phyloP scores from a whole-genome alignment of 768 basidiomycete genomes.

The Tylopilus plumbeoviolaceoides region DNA sequence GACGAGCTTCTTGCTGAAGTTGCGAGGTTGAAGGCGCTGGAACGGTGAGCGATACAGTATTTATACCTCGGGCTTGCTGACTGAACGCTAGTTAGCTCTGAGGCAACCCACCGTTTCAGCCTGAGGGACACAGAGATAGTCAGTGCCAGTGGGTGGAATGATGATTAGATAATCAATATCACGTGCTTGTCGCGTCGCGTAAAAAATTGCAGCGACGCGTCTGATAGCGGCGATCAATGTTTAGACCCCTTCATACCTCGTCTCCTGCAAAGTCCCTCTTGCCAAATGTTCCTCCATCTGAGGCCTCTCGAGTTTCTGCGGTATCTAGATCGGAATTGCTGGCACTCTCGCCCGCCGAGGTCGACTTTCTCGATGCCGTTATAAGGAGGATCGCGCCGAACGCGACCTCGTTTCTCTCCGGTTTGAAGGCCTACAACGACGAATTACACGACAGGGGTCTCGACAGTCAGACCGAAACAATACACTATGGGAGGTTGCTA shows the following conservation, averaged over 20 bases:
- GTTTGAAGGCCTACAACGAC: constrained; percentile 85
- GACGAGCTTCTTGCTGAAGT: constrained; percentile 15
- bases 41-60: constrained; percentile 8
- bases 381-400: constrained; percentile 61
- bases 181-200: constrained; percentile 28
- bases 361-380: constrained; percentile 72
- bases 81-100: not conserved
- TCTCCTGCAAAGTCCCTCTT: constrained; percentile 37
- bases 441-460: constrained; percentile 69
- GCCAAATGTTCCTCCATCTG: constrained; percentile 20
- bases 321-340: constrained; percentile 46
- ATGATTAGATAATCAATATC: constrained; percentile 25
- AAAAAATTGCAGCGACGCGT: constrained; percentile 16
- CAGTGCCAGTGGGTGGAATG: not conserved
- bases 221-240: constrained; percentile 32
- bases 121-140: not conserved
- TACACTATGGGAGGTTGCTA: constrained; percentile 77
- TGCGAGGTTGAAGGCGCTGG: constrained; percentile 13
- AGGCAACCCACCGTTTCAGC: constrained; percentile 6
- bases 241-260: constrained; percentile 45
- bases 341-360: constrained; percentile 49
- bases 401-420: constrained; percentile 71
- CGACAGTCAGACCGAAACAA: constrained; percentile 72
- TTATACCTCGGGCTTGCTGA: not conserved
- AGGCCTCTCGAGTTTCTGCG: constrained; percentile 40